Evolutionary conservation across 2,329 filamentous ascomycete genomes (phyloP), one percentile per base, ranked within the genome.

Genomic region (Dactylellina parvicollis): DNA sequence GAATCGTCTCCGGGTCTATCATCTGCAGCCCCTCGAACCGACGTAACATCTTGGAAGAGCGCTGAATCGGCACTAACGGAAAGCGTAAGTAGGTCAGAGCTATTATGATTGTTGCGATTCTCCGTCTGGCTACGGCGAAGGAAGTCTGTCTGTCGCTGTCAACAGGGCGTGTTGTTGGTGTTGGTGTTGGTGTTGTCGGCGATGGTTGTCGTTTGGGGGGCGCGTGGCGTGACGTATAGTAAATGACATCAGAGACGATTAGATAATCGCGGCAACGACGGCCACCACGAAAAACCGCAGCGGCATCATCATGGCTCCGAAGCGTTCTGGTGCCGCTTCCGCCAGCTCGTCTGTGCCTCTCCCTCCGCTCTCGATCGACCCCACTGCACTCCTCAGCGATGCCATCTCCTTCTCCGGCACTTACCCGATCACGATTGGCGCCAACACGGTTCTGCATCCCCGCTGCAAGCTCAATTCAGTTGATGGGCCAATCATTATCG

Each of bases 361-460:
- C 4, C 69, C 69, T n/a, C 69, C 69, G 1, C 60, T 73, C 46
- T 61, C 60, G 5, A 73, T 66, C 34, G 69, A 73, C 40, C 54
- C 69, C 30, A 36, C 69, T 9, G 47, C 60, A 14, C 22, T 66
- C n/a, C 60, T 90, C 69, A 85, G 87, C 78, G 87, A 89, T 75
- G 85, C 85, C 69, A 87, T 88, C 9, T 82, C 86, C 16, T 82
- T 90, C 16, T 87, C 83, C 16, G 95, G 95, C 75, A 88, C 86
- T 1, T 86, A 96, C 79, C 89, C 88, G 1, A 91, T 99, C 75
- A 89, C 87, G 46, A 88, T 98, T 75, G 89, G 89, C 65, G 85
- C 90, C 22, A 89, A 92, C 78, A 89, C 88, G 2, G 86, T 97
- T 4, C 82, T 99, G n/a, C 94, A 98, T 78, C 93, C 95, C 0